phyloP scores from a whole-genome alignment of 2,329 filamentous ascomycete species.

The Tricladium varicosporioides region DNA sequence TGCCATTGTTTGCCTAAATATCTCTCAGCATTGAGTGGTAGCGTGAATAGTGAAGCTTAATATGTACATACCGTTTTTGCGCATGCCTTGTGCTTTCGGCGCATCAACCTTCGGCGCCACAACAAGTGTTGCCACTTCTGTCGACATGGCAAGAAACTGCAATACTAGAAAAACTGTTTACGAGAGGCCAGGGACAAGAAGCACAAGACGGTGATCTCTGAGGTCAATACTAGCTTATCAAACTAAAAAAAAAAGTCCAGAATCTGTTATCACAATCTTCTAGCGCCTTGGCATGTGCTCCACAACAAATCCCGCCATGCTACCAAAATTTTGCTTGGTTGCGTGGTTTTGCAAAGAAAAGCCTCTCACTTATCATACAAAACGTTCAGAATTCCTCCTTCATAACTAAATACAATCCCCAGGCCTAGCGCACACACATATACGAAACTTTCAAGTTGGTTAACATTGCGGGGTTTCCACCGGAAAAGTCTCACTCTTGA shows the following conservation, averaged over 20 bases:
- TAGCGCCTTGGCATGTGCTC: conserved; percentile 2
- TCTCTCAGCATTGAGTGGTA: not conserved
- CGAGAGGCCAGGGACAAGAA: not conserved
- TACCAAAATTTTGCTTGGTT: not conserved
- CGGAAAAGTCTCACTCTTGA: conserved; percentile 8
- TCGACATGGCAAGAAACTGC: conserved; percentile 22
- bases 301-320: not conserved
- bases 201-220: not conserved
- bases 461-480: not conserved
- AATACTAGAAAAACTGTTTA: no score
- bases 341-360: conserved; percentile 3
- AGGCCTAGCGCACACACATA: no score
- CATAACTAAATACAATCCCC: not conserved
- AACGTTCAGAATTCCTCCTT: not conserved
- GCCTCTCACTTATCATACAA: conserved; percentile 1
- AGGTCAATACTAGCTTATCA: conserved; percentile 8
- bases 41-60: not conserved
- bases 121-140: conserved; percentile 17
- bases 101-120: conserved; percentile 3
- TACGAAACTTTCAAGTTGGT: not conserved
- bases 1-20: conserved; percentile 99
- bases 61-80: conserved; percentile 69
- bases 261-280: conserved; percentile 11
- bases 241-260: conserved; percentile 3
- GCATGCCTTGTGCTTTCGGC: conserved; percentile 54